Evolutionary conservation across 352 stramenopile species (phyloP), one percentile per base, ranked within the genome.

Genomic region (Pythium insidiosum): DNA sequence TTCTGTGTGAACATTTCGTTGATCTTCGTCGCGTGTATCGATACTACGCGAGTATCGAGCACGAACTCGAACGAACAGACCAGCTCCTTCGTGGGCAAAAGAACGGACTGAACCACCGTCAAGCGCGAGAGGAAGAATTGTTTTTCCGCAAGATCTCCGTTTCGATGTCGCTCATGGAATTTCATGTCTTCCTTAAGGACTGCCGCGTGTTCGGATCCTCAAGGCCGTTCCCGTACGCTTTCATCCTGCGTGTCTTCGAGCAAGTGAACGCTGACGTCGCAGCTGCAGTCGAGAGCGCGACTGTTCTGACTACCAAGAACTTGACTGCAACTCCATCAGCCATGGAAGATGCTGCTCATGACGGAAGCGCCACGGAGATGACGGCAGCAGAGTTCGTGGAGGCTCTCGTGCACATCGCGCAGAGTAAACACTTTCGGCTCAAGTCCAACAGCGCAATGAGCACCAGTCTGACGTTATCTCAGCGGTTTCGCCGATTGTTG

Each of bases 81-180:
- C 48, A 58, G 26, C 44, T 63, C 7, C 40, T 59, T n/a, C 55
- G 48, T 3, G 33, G 53, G 3, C 42, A 63, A 13, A 44, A 47
- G 24, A n/a, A 20, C 15, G 44, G 39, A 19, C 18, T 29, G 16
- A 15, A 34, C 4, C n/a, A 31, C 21, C 45, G 33, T 5, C 45
- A 56, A 10, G 20, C 35, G 3, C 44, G 53, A n/a, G 63, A 82
- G 7, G 69, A 85, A 54, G 63, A 56, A 10, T 69, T 61, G 1
- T 85, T 85, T 39, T 85, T 85, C 18, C 56, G 66, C 28, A 85
- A 85, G 41, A 79, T 85, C 19, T 66, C 69, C 1, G 60, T 70
- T 20, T 73, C 58, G 11, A 84, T 88, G 69, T 84, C 72, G 2
- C 53, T 88, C 6, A 45, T 65, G 11, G 72, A 88, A 44, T 88